Evolutionary conservation across 176 grass and related monocot species (phyloP), one percentile per base, ranked within the genome.

Genomic region (Lolium multiflorum): DNA sequence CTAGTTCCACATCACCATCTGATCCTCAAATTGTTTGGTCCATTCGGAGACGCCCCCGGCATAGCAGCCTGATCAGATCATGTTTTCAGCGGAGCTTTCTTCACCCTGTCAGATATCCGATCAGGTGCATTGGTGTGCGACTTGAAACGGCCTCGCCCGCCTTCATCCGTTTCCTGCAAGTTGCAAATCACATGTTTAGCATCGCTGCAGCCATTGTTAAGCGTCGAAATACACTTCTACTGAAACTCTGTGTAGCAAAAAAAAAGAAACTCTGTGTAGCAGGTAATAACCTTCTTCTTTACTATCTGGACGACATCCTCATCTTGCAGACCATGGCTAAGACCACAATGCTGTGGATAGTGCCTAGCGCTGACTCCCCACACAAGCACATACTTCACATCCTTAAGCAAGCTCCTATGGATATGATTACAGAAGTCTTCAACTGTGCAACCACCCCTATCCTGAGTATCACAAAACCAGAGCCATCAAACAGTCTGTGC

Each of bases 341-440:
- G 92, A 7, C 94, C 94, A 85, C 94, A 99, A 89, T 96, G 97
- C 26, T 99, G 94, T 12, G 92, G 92, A 72, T 94, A 99, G 68
- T 99, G 94, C 67, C 97, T 88, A 0, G 97, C 90, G 13, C 97
- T 96, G 65, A 6, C 68, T 92, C 97, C 97, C 92, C 97, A 99
- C 60, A 99, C 94, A 46, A 99, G 94, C 39, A 96, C 97, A 78
- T 96, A 99, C 52, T 99, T 99, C 79, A 99, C 86, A 57, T 99
- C 90, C 82, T 96, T 96, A n/a, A 99, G 71, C 87, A 99, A 87
- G 85, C 66, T 96, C 63, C 94, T 92, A 46, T 99, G 97, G 87
- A 96, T 96, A 92, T 99, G 97, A 87, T 94, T 90, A 71, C 94
- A 96, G 79, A 99, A 99, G 86, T 99, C 97, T 77, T 99, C 97